Evolutionary conservation across 1,139 yeast genomes (phyloP), one percentile per base, ranked within the genome.

Genomic region (Candida labiduridarum): DNA sequence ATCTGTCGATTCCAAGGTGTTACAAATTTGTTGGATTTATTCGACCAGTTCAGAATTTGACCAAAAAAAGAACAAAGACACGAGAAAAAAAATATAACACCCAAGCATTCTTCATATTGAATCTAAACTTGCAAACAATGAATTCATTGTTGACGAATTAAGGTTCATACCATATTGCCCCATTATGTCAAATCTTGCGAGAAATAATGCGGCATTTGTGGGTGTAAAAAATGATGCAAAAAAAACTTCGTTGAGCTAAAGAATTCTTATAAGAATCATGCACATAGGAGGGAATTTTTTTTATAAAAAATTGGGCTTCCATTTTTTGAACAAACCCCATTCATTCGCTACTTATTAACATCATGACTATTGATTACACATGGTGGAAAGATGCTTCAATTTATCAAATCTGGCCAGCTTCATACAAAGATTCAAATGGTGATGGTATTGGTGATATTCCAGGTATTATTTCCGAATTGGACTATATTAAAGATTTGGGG

Each of bases 301-400:
- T 25, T 25, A 25, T 25, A 7, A 25, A 25, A 25, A 9, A 25
- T 2, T 25, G 29, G 10, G 29, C 10, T 25, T 9, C 29, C 6
- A 12, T n/a, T n/a, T 31, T 10, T 19, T 19, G 22, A 19, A 19
- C 22, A 2, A 31, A 31, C 12, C 10, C 15, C 8, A 40, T 40
- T 15, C 34, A 27, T 11, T 38, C 41, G 30, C 22, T 29, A 35
- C n/a, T 8, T 14, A 3, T n/a, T 9, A 18, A 34, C 18, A 15
- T 27, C 16, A 56, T 56, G 59, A 56, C 59, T 27, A 51, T 52
- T 36, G 49, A 49, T 14, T 49, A 55, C 41, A 48, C 51, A 16
- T 82, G 85, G 85, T 82, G 86, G 85, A 80, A 80, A 65, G 79
- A 79, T 54, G 79, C 83, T 48, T 65, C 77, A 11, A 72, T 80